Evolutionary conservation across 1,284 basidiomycete genomes (phyloP).

Genomic region (Coniophora puteana): DNA sequence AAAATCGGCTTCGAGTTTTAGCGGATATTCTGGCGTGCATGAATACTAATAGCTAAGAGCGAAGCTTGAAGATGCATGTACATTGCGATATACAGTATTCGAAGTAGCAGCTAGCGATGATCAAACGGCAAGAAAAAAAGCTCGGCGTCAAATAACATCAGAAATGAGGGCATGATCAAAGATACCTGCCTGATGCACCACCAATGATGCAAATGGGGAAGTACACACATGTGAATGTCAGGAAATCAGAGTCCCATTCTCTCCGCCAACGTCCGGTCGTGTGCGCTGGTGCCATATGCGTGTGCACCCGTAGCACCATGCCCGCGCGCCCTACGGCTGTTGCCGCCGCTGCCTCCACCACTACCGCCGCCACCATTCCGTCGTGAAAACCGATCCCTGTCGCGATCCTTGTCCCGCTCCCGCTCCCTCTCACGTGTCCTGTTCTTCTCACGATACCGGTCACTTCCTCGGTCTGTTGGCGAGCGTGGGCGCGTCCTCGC

Average conservation of each 20-base stretch:
- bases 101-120: slow-evolving; percentile 27
- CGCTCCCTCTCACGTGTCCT: slow-evolving; percentile 27
- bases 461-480: slow-evolving; percentile 34
- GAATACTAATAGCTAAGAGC: too few species aligned
- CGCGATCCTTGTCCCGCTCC: slow-evolving; percentile 27
- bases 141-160: slow-evolving; percentile 46
- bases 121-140: slow-evolving; percentile 11
- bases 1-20: too few species aligned
- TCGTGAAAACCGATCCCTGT: slow-evolving; percentile 29
- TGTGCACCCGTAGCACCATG: slow-evolving; percentile 24
- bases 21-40: too few species aligned
- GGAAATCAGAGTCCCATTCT: slow-evolving; percentile 65
- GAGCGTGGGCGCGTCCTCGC: slow-evolving; percentile 34
- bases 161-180: slow-evolving; percentile 20
- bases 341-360: slow-evolving; percentile 19
- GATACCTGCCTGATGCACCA: slow-evolving; percentile 13
- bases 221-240: slow-evolving; percentile 14
- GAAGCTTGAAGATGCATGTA: too few species aligned
- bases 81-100: too few species aligned
- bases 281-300: slow-evolving; percentile 33
- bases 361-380: slow-evolving; percentile 29
- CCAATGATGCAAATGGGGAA: slow-evolving; percentile 17
- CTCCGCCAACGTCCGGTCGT: slow-evolving; percentile 81
- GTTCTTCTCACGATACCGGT: slow-evolving; percentile 35
- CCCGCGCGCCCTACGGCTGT: slow-evolving; percentile 26